These are phyloP conservation scores for Salix dunnii DNA, from an alignment of 345 rosid genomes.

Conservation along the genomic window DNA sequence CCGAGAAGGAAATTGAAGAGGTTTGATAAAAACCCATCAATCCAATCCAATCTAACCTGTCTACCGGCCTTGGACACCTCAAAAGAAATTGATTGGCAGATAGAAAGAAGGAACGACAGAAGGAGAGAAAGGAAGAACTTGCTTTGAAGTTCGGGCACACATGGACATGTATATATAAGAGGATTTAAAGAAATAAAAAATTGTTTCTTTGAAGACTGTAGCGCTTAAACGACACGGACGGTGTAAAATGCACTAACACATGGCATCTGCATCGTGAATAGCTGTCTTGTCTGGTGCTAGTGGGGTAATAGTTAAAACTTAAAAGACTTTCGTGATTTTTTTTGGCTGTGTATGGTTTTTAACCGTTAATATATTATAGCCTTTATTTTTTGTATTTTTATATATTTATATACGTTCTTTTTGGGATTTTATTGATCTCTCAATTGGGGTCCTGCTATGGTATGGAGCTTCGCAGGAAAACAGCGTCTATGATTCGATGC, in stretches of 20 bases:
- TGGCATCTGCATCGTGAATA: not conserved
- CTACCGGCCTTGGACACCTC: not conserved
- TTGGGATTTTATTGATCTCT: not conserved
- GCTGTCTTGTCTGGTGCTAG: not conserved
- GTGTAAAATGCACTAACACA: not conserved
- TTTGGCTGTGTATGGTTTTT: not conserved
- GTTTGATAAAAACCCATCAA: conserved; percentile 26
- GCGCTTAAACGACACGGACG: not conserved
- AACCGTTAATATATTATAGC: too few species aligned
- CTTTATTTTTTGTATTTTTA: too few species aligned
- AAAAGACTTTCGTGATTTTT: not conserved
- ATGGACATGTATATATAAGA: not conserved
- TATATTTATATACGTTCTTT: not conserved
- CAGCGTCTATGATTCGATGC: not conserved
- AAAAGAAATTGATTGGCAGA: not conserved
- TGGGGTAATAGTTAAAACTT: not conserved
- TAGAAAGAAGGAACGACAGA: not conserved
- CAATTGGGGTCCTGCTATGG: not conserved
- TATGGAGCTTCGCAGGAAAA: not conserved
- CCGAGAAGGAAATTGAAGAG: conserved; percentile 14
- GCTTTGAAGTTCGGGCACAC: not conserved
- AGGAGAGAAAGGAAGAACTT: not conserved
- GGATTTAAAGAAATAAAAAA: too few species aligned
- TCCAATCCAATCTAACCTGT: not conserved
- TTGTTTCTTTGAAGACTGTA: not conserved